Evolutionary conservation across 805 yeast species (phyloP).

Genomic region (Yamadazyma nakazawae): DNA sequence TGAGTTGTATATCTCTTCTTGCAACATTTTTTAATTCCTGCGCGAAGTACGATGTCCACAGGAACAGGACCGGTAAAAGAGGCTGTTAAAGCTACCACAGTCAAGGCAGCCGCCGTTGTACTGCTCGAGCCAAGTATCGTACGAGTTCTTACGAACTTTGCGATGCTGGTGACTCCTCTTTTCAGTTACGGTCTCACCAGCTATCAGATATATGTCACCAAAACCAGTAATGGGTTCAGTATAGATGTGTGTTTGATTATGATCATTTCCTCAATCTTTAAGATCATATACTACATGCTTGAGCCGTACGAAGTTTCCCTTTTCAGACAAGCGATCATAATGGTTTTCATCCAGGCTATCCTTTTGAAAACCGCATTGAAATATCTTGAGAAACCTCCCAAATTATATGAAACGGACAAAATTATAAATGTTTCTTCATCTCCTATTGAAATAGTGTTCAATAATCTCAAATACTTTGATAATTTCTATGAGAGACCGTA

Average conservation of each 20-base stretch:
- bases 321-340: constrained; percentile 74
- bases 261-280: constrained; percentile 70
- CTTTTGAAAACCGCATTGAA: constrained; percentile 60
- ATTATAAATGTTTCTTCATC: constrained; percentile 19
- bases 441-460: constrained; percentile 9
- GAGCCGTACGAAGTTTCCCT: constrained; percentile 80
- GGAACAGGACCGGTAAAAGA: not conserved
- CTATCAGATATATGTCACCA: constrained; percentile 56
- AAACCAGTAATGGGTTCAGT: constrained; percentile 77
- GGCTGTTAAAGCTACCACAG: not conserved
- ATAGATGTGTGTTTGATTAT: constrained; percentile 92
- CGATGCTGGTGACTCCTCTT: constrained; percentile 78
- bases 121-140: not conserved
- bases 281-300: constrained; percentile 74
- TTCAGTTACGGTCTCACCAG: constrained; percentile 86
- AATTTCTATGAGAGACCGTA: constrained; percentile 56
- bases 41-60: not conserved
- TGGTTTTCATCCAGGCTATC: constrained; percentile 74
- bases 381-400: constrained; percentile 44
- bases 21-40: not conserved
- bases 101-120: not conserved
- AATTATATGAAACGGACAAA: constrained; percentile 26
- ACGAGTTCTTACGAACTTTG: constrained; percentile 49
- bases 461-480: constrained; percentile 59
- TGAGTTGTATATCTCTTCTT: no score